Evolutionary conservation across 192 early-diverging fungal species (phyloP), one percentile per base, ranked within the genome.

Genomic region (Geranomyces variabilis): DNA sequence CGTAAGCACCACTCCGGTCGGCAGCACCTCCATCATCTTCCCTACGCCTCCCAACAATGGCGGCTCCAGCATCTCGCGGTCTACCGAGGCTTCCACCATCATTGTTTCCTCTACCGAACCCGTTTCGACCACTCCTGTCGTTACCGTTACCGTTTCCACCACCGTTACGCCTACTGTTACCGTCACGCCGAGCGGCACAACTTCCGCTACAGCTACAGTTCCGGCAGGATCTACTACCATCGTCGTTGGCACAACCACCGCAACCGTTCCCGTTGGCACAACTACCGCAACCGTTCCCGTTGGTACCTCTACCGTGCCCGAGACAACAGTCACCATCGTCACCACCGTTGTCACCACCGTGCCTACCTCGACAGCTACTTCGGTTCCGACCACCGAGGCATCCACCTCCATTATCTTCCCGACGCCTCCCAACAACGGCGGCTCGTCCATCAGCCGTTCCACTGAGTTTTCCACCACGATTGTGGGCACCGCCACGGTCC

Each of bases 1-100:
- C n/a, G n/a, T n/a, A n/a, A n/a, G n/a, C n/a, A n/a, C n/a, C n/a
- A n/a, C n/a, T n/a, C n/a, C n/a, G n/a, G n/a, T n/a, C n/a, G n/a
- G n/a, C n/a, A n/a, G n/a, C 1, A 56, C 28, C 24, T 33, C 34
- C 2, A 44, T 64, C 28, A 45, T 45, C 41, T 45, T 41, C 22
- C 21, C 66, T 17, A 68, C 66, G 41, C 47, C 64, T 41, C n/a
- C 22, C 36, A 29, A 22, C 26, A 57, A 55, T 28, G 43, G 29
- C 56, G 59, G 56, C 3, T 14, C 24, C 13, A 70, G n/a, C 55
- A 34, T 56, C 34, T 43, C 68, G 4, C 51, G 15, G 21, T 34
- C 58, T 1, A 60, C 31, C 8, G 31, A 60, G 24, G 12, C 28
- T 29, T 13, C 24, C 3, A 67, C 48, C 22, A 30, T 47, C 51